Evolutionary conservation across 345 rosid genomes (phyloP).

Genomic region (Lepidium aucheri): DNA sequence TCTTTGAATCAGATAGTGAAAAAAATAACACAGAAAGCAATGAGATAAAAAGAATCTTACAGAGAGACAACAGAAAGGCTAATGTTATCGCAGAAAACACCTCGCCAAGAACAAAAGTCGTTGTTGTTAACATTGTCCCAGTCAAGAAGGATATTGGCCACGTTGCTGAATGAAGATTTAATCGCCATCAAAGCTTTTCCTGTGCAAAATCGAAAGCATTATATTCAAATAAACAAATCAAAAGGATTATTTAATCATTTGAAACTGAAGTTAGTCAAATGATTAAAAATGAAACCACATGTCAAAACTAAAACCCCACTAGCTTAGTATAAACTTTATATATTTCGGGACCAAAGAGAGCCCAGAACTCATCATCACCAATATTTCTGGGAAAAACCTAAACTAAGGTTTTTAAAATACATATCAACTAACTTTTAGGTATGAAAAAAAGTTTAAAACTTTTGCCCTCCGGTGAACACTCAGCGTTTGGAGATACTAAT

Average conservation of each 20-base stretch:
- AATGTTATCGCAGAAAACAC: slow-evolving; percentile 62
- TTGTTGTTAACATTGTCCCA: slow-evolving; percentile 69
- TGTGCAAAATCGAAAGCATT: slow-evolving; percentile 19
- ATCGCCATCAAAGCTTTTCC: slow-evolving; percentile 71
- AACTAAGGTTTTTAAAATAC: neutral
- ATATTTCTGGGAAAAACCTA: neutral
- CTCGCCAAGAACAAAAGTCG: slow-evolving; percentile 90
- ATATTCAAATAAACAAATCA: neutral
- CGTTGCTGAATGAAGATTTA: slow-evolving; percentile 68
- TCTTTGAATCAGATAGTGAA: neutral
- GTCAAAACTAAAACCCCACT: neutral
- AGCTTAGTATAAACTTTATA: neutral
- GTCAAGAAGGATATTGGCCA: slow-evolving; percentile 60
- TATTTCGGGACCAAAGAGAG: neutral
- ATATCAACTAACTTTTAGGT: neutral
- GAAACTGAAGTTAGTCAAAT: slow-evolving; percentile 3
- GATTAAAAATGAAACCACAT: neutral
- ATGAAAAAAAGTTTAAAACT: neutral
- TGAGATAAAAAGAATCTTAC: slow-evolving; percentile 30
- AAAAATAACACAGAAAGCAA: neutral
- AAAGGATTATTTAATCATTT: neutral
- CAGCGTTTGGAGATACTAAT: neutral
- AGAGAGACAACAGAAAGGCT: slow-evolving; percentile 62
- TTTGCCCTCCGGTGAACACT: neutral
- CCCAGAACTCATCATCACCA: neutral